phyloP scores from a whole-genome alignment of 331 rosid genomes.

The Pyracantha coccinea region DNA sequence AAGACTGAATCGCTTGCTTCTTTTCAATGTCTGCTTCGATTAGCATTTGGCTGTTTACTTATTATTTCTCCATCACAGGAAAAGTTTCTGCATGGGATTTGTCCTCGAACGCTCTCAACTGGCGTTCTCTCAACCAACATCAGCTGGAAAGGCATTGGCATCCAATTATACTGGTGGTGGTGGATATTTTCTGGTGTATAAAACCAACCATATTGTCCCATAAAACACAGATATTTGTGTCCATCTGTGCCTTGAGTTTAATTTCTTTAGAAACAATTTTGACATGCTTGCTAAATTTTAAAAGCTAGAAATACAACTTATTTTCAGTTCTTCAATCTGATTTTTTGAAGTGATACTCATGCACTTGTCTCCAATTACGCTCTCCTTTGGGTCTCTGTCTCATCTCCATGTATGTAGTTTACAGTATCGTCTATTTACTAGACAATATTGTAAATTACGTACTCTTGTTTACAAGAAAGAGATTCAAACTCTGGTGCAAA shows the following conservation, averaged over 20 bases:
- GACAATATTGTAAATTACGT: too few relatives aligned
- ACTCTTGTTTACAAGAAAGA: too few relatives aligned
- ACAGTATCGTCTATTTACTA: too few relatives aligned
- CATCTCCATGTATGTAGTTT: too few relatives aligned
- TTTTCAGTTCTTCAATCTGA: neutral
- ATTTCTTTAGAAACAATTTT: too few relatives aligned
- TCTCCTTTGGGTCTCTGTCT: neutral
- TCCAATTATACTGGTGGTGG: conserved; percentile 37
- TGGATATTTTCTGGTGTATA: conserved; percentile 55
- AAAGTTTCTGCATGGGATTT: conserved; percentile 38
- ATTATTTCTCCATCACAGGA: conserved; percentile 33
- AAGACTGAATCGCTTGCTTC: neutral
- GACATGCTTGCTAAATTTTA: neutral
- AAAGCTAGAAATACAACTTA: neutral
- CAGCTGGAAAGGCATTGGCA: conserved; percentile 64
- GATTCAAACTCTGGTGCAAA: too few relatives aligned
- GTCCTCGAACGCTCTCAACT: conserved; percentile 41
- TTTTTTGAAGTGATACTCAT: neutral
- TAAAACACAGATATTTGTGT: neutral
- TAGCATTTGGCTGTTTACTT: neutral
- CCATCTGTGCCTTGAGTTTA: too few relatives aligned
- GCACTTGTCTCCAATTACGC: neutral
- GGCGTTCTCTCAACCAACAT: conserved; percentile 76
- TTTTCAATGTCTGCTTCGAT: neutral
- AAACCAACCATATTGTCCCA: conserved; percentile 19